Evolutionary conservation across 192 early-diverging fungal genomes (phyloP).

Genomic region (Backusella parvicylindrica): DNA sequence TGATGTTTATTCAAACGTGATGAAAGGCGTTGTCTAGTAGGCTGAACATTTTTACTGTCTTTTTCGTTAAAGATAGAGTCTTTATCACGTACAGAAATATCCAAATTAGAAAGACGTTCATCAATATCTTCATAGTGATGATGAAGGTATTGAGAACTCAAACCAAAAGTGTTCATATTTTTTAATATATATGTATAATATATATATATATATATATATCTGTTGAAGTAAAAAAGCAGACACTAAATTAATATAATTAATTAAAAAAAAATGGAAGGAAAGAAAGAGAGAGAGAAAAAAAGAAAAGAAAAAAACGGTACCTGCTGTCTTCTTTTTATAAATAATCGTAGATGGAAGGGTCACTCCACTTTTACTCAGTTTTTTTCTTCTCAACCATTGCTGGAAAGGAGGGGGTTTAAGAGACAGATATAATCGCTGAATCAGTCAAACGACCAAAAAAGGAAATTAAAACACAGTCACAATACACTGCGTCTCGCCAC

Average conservation of each 20-base stretch:
- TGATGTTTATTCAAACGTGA: neutral
- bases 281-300: neutral
- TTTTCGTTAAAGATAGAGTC: neutral
- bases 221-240: neutral
- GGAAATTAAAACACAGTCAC: neutral
- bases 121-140: neutral
- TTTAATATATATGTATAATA: neutral
- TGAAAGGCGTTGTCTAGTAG: neutral
- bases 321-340: neutral
- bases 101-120: neutral
- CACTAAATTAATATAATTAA: neutral
- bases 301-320: neutral
- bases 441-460: neutral
- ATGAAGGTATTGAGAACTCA: neutral
- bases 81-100: neutral
- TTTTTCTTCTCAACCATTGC: neutral
- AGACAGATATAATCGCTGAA: constrained; percentile 3
- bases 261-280: neutral
- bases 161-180: neutral
- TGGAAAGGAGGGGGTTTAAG: neutral
- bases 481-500: neutral
- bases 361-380: constrained; percentile 6
- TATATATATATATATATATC: neutral
- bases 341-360: neutral
- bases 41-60: neutral